Base-by-base conservation (phyloP, 1,139 yeast species). In the Pichia inconspicua region DNA sequence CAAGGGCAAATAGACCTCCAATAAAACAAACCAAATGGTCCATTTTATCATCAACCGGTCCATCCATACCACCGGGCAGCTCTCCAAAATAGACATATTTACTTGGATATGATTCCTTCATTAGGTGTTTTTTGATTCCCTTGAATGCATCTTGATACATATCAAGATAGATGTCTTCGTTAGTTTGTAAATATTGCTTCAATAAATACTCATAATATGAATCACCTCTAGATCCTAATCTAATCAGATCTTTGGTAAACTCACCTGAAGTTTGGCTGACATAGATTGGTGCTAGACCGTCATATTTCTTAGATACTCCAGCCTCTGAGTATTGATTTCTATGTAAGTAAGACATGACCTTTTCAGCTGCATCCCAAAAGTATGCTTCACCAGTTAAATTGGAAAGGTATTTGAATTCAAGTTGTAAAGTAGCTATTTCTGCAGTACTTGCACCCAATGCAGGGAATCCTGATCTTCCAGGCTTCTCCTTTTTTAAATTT, bases 1-100 rank as follows among this genome's bases (percentile, higher is more conserved):
- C 97, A 46, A 89, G 69, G 0, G 96, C 95, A 54, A 89, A 75
- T 58, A 86, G 74, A 0, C 97, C 97, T 48, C 96, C 96, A 61
- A 87, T 81, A 68, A 88, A 89, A 65, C 97, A 90, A 25, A 88
- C 97, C 55, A 88, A 71, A 66, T 90, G 97, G 63, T 90, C 97
- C 96, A 90, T 88, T 64, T 88, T 89, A 19, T 80, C 70, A n/a
- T 84, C 78, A 8, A 83, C 66, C 2, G 70, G 68, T 0, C 82
- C 82, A 14, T 65, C 67, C 19, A 87, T 61, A 9, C 97, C 97
- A 34, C 66, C 58, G 27, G 84, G 87, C 46, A 80, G 73, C 65
- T 90, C 97, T 12, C 96, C 96, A 52, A 90, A 73, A 61, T 73
- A 90, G 0, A 84, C 75, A 40, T 84, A 70, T 2, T 75, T 76